Evolutionary conservation across 345 rosid species (phyloP).

Genomic region (Sapria himalayana): DNA sequence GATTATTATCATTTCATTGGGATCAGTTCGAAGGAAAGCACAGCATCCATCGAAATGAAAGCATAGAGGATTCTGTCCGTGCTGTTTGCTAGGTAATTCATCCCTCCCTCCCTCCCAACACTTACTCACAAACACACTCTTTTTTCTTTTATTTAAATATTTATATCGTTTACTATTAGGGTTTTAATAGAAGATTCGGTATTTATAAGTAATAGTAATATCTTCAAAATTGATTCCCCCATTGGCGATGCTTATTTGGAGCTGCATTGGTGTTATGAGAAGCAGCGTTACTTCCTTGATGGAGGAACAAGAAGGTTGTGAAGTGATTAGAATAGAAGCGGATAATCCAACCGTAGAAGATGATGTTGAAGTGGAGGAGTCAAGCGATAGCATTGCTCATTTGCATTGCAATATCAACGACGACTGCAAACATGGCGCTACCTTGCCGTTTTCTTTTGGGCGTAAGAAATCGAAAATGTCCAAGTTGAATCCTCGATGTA

Average conservation of each 20-base stretch:
- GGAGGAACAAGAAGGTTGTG: conserved; percentile 13
- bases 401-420: too few species aligned
- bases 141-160: conserved; percentile 10
- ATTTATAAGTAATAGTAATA: conserved; percentile 9
- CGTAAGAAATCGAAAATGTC: too few species aligned
- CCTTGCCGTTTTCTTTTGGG: too few species aligned
- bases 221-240: conserved; percentile 8
- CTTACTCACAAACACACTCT: conserved; percentile 5
- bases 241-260: conserved; percentile 7
- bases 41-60: conserved; percentile 35
- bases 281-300: conserved; percentile 29
- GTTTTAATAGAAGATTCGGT: conserved; percentile 16
- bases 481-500: too few species aligned
- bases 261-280: conserved; percentile 8
- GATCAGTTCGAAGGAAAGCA: conserved; percentile 33
- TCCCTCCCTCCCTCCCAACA: conserved; percentile 10
- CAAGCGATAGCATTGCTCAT: too few species aligned
- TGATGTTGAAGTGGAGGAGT: too few species aligned
- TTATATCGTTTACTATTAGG: conserved; percentile 21
- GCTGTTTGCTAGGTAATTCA: conserved; percentile 38
- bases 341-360: too few species aligned
- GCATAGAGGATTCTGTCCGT: conserved; percentile 45
- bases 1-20: conserved; percentile 4
- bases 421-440: too few species aligned
- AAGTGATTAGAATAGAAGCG: too few species aligned